phyloP scores from a whole-genome alignment of 2,329 filamentous ascomycete species.

The Colletotrichum chlorophyti region DNA sequence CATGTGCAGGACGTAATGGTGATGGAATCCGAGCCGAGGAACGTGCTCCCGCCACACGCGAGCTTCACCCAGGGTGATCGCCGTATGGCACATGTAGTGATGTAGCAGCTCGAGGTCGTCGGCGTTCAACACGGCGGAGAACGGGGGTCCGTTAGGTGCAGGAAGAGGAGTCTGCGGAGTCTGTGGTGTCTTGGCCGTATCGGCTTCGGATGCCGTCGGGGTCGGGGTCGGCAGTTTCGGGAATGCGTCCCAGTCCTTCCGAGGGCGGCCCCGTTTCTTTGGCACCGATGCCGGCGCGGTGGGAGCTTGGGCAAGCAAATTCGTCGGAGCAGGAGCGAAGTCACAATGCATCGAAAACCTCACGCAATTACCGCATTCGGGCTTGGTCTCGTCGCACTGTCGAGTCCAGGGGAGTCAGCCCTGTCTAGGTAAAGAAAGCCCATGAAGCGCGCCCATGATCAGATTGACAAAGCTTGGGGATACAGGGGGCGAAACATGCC shows the following conservation, averaged over 20 bases:
- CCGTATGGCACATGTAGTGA: constrained; percentile 32
- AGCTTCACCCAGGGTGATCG: constrained; percentile 28
- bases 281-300: constrained; percentile 4
- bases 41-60: constrained; percentile 30
- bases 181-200: constrained; percentile 1
- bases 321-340: constrained; percentile 12
- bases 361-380: constrained; percentile 28
- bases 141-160: background rate
- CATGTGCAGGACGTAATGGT: constrained; percentile 33
- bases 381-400: constrained; percentile 32
- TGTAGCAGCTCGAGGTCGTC: constrained; percentile 35
- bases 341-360: constrained; percentile 30
- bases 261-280: constrained; percentile 27
- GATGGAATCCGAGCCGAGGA: constrained; percentile 33
- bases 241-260: constrained; percentile 26
- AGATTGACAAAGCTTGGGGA: background rate
- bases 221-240: background rate
- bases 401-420: background rate
- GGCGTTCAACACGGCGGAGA: constrained; percentile 21
- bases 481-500: background rate
- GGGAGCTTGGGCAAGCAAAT: background rate
- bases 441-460: no score
- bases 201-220: background rate
- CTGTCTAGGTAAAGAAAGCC: no score
- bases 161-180: background rate